phyloP scores from a whole-genome alignment of 1,284 basidiomycete species.

The Ustilago vetiveriae region DNA sequence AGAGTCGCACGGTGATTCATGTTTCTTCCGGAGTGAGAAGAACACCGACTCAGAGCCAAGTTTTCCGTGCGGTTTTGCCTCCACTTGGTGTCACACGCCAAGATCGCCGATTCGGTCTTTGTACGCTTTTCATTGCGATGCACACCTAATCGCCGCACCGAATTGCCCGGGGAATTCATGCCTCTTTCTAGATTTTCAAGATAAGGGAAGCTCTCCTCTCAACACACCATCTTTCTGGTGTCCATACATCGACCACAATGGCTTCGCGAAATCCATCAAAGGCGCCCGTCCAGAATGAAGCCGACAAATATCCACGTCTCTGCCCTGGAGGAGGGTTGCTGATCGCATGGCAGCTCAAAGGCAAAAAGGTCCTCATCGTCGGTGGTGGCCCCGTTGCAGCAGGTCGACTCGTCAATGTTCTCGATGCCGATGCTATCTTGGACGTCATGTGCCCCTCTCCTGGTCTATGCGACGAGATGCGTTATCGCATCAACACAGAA shows the following conservation, averaged over 20 bases:
- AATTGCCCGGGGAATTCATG: constrained; percentile 6
- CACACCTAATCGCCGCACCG: neutral
- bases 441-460: constrained; percentile 62
- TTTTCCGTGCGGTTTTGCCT: neutral
- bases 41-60: no score
- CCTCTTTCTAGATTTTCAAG: constrained; percentile 1
- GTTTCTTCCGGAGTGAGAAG: constrained; percentile 20
- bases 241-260: constrained; percentile 11
- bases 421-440: constrained; percentile 63
- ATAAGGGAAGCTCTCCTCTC: neutral
- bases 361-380: constrained; percentile 81
- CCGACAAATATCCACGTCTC: constrained; percentile 55
- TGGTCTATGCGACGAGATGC: constrained; percentile 62
- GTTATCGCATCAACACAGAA: constrained; percentile 52
- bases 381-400: constrained; percentile 89
- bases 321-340: constrained; percentile 77
- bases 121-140: constrained; percentile 8
- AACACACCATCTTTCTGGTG: neutral
- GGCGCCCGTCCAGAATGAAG: constrained; percentile 10
- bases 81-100: no score
- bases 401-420: constrained; percentile 67
- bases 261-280: constrained; percentile 39
- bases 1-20: neutral
- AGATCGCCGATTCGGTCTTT: no score
- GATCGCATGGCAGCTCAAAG: constrained; percentile 85